These are phyloP conservation scores for Nakataea oryzae DNA, from an alignment of 2,329 filamentous ascomycete genomes.

Conservation along the genomic window DNA sequence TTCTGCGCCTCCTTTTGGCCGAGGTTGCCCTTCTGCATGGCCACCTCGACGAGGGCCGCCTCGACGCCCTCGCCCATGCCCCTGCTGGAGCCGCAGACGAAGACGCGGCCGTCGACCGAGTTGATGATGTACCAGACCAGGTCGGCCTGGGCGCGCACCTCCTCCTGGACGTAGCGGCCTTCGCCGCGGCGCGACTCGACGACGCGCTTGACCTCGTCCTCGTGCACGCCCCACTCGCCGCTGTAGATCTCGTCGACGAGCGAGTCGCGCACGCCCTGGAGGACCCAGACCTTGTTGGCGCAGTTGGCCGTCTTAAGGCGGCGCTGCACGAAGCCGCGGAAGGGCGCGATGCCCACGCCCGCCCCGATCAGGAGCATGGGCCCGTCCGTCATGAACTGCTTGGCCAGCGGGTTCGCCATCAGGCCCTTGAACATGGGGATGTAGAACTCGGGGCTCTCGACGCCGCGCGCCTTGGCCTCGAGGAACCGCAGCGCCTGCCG, in stretches of 20 bases:
- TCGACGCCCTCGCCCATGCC: conserved; percentile 98
- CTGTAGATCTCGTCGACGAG: conserved; percentile 93
- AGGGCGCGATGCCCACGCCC: conserved; percentile 92
- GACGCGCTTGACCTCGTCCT: conserved; percentile 74
- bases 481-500: conserved; percentile 67
- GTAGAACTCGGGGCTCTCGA: conserved; percentile 50
- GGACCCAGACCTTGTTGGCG: conserved; percentile 95
- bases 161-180: conserved; percentile 91
- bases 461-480: conserved; percentile 52
- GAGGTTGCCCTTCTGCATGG: conserved; percentile 85
- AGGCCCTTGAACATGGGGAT: conserved; percentile 97
- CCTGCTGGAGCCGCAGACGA: conserved; percentile 90
- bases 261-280: conserved; percentile 89
- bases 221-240: conserved; percentile 91
- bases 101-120: conserved; percentile 86
- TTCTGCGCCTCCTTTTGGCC: conserved; percentile 69
- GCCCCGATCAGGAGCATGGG: conserved; percentile 97
- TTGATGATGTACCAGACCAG: conserved; percentile 99
- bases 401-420: conserved; percentile 92
- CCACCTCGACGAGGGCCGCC: conserved; percentile 75
- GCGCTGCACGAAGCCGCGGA: conserved; percentile 94
- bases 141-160: conserved; percentile 82
- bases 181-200: conserved; percentile 67
- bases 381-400: conserved; percentile 84
- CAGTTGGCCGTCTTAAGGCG: conserved; percentile 89